Evolutionary conservation across 441 rosid genomes (phyloP).

Genomic region (Theobroma grandiflorum): DNA sequence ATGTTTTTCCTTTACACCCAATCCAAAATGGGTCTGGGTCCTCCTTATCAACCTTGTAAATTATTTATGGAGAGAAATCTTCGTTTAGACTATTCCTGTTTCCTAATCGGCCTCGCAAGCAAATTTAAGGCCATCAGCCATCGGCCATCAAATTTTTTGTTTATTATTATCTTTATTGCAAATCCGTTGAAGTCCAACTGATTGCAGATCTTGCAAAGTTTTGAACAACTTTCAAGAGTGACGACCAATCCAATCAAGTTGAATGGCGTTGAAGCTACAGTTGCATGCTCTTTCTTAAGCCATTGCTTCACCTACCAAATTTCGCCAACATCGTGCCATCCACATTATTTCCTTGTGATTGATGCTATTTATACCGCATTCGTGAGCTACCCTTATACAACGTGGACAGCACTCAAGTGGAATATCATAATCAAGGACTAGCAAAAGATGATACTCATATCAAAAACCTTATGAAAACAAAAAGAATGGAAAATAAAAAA

Average conservation of each 20-base stretch:
- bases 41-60: not conserved
- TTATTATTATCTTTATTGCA: not conserved
- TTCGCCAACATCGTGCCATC: not conserved
- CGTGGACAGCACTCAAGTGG: not conserved
- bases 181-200: not conserved
- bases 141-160: not conserved
- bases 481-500: not conserved
- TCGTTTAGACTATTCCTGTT: not conserved
- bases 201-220: not conserved
- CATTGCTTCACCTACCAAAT: not conserved
- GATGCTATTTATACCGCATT: not conserved
- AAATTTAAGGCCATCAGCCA: not conserved
- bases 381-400: not conserved
- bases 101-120: not conserved
- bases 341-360: not conserved
- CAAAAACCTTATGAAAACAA: too few relatives aligned
- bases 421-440: not conserved
- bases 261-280: not conserved
- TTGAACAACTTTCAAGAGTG: not conserved
- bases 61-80: not conserved
- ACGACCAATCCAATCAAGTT: not conserved
- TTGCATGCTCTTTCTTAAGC: not conserved
- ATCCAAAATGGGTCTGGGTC: constrained; percentile 1
- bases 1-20: not conserved
- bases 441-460: too few relatives aligned